These are phyloP conservation scores for Aspergillus neotritici DNA, from an alignment of 2,329 filamentous ascomycete genomes.

Conservation along the genomic window DNA sequence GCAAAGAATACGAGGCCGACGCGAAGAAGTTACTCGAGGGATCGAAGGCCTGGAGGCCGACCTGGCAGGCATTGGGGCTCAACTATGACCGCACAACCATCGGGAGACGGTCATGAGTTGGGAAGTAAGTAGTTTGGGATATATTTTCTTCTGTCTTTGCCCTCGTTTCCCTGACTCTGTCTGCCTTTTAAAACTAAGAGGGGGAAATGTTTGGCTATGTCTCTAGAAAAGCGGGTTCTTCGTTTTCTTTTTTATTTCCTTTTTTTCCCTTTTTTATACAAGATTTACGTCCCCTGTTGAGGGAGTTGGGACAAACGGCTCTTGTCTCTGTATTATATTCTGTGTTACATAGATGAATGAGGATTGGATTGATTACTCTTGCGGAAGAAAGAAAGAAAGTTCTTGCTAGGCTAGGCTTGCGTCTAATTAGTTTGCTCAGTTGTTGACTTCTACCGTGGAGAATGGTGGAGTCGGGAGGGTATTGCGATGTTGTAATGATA, in stretches of 20 bases:
- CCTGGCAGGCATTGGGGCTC: conserved; percentile 41
- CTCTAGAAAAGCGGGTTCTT: conserved; percentile 5
- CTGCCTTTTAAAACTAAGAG: conserved; percentile 10
- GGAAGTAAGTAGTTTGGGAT: conserved; percentile 9
- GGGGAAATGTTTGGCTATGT: conserved; percentile 4
- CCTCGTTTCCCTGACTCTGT: conserved; percentile 6
- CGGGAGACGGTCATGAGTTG: no score
- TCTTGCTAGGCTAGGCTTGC: no score
- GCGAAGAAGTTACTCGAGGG: conserved; percentile 59
- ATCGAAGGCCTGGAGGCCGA: conserved; percentile 56
- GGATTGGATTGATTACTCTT: background rate
- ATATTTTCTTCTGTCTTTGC: conserved; percentile 1
- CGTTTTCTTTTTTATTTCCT: conserved; percentile 13
- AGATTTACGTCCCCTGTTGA: no score
- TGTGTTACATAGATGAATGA: conserved; percentile 8
- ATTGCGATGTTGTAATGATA: background rate
- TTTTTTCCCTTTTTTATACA: conserved; percentile 2
- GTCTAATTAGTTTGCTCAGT: no score
- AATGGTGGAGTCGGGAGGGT: background rate
- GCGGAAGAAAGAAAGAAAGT: no score
- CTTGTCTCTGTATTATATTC: conserved; percentile 14
- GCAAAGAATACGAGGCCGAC: conserved; percentile 51
- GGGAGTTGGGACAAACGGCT: conserved; percentile 1
- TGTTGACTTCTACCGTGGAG: no score
- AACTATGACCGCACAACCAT: conserved; percentile 26